Evolutionary conservation across 129 eudicot species (phyloP).

Genomic region (Arctium minus): DNA sequence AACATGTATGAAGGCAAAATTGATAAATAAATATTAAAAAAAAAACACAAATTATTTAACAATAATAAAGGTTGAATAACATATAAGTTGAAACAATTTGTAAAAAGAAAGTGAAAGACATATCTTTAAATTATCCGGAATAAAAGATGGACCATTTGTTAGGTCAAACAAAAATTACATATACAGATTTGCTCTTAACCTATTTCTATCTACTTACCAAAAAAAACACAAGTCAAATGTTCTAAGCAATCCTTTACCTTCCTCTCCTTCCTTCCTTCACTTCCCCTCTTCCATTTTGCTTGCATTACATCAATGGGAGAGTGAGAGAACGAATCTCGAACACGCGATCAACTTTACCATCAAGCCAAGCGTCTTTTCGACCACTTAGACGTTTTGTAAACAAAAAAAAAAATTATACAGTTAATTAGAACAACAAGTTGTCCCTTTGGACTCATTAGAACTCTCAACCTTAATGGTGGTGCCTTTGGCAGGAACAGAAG

Average conservation of each 20-base stretch:
- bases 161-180: constrained; percentile 12
- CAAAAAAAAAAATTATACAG: neutral
- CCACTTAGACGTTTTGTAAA: constrained; percentile 36
- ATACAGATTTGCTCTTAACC: neutral
- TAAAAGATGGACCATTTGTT: neutral
- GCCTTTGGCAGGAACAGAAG: constrained; percentile 32
- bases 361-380: constrained; percentile 2
- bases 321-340: constrained; percentile 7
- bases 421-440: constrained; percentile 29
- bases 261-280: constrained; percentile 7
- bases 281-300: constrained; percentile 22
- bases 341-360: constrained; percentile 4
- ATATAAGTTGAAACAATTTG: neutral
- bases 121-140: neutral
- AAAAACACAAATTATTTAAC: no score
- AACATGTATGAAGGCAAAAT: neutral
- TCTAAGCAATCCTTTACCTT: constrained; percentile 8
- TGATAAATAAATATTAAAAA: no score
- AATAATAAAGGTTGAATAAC: neutral
- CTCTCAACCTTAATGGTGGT: constrained; percentile 31
- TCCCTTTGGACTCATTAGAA: constrained; percentile 20
- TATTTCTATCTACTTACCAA: constrained; percentile 4
- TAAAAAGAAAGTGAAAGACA: neutral
- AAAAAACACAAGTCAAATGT: neutral
- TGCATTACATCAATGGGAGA: constrained; percentile 16